Base-by-base conservation (phyloP, 1,284 basidiomycete species). In the Ganoderma multipileum region DNA sequence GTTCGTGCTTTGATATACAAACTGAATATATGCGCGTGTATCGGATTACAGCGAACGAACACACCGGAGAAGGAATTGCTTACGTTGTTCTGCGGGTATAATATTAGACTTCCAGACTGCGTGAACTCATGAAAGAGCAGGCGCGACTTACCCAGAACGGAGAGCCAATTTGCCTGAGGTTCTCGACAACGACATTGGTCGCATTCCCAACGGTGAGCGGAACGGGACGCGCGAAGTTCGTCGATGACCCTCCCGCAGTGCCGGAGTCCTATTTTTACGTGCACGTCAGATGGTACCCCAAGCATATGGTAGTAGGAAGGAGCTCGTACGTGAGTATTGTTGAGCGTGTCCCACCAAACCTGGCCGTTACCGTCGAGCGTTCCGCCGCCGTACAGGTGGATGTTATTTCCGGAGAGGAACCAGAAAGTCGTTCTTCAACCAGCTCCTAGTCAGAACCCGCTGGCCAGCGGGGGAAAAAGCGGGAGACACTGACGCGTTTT, bases 121-220 rank as follows among this genome's bases (percentile, higher is more conserved):
- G 36, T 38, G 9, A 60, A 12, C 4, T 41, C 4, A n/a, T 7
- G 38, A 9, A 3, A 41, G 3, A n/a, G 3, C 23, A 42, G 7
- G 9, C 26, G 18, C 18, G n/a, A 68, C 67, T 36, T 69, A 77
- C 81, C 73, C 75, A 87, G 83, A 72, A 89, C 70, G 76, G 88
- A 81, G 77, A 86, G 79, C 85, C 85, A 84, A 79, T 86, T 82
- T 64, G 83, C 81, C 68, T 80, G 71, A 89, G 86, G 71, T 87
- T 80, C 67, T 89, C 81, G 7, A 91, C 80, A 0, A 84, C 68
- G n/a, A 89, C 86, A 68, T 87, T 83, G 33, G 81, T 83, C 2
- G 86, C 86, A 76, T 91, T 86, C 71, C 85, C 87, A 38, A 91
- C 76, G 1, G 88, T 90, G 36, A 91, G 78, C 20, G 85, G 86